These are phyloP conservation scores for Boletus calvinii DNA, from an alignment of 1,284 basidiomycete species.

Conservation along the genomic window DNA sequence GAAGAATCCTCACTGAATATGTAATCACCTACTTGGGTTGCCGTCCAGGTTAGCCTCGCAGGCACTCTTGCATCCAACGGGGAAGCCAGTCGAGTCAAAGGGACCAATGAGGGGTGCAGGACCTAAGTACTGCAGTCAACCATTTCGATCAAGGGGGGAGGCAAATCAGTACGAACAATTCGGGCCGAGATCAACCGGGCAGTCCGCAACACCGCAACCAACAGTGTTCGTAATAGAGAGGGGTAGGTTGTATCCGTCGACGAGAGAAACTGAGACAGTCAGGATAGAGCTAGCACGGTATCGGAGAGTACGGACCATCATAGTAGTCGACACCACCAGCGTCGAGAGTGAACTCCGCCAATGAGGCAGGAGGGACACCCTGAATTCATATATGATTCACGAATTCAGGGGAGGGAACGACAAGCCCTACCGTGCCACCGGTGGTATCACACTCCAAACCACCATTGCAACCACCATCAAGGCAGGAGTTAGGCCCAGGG, in stretches of 20 bases:
- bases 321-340: conserved; percentile 25
- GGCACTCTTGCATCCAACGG: conserved; percentile 51
- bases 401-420: not conserved
- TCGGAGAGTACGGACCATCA: conserved; percentile 21
- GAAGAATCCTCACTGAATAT: not conserved
- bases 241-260: conserved; percentile 51
- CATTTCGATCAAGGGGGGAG: not conserved
- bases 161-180: conserved; percentile 32
- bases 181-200: conserved; percentile 44
- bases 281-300: not conserved
- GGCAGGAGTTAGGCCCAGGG: conserved; percentile 53
- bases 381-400: conserved; percentile 12
- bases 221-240: conserved; percentile 41
- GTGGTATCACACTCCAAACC: conserved; percentile 50
- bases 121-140: conserved; percentile 28
- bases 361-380: conserved; percentile 61
- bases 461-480: conserved; percentile 57
- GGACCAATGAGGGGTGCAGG: conserved; percentile 44
- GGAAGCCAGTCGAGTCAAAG: conserved; percentile 40
- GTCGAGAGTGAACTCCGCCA: conserved; percentile 57
- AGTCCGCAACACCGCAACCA: conserved; percentile 41
- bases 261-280: conserved; percentile 37
- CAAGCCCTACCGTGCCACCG: conserved; percentile 46
- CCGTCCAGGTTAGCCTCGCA: conserved; percentile 45
- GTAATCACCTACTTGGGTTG: conserved; percentile 35